Evolutionary conservation across 306 rosid genomes (phyloP).

Genomic region (Malus orientalis): DNA sequence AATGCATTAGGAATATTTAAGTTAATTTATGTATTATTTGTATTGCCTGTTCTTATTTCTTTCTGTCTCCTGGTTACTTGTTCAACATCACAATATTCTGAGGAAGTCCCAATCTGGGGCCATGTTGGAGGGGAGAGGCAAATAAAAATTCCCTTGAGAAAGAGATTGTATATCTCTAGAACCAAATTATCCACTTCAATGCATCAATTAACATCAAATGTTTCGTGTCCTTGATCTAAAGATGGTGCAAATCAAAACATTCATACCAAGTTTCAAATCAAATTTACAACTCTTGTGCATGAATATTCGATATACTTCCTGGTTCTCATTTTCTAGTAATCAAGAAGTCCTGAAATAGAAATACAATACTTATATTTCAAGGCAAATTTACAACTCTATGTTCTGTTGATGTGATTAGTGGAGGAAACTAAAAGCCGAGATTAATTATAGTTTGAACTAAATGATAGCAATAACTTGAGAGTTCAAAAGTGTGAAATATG

Average conservation of each 20-base stretch:
- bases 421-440: not conserved
- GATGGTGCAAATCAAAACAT: too few relatives aligned
- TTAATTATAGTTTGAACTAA: not conserved
- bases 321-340: too few relatives aligned
- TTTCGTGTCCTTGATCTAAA: too few relatives aligned
- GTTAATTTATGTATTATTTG: too few relatives aligned
- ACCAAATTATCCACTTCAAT: not conserved
- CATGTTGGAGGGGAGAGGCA: not conserved
- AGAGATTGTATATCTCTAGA: not conserved
- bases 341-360: not conserved
- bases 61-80: too few relatives aligned
- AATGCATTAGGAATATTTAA: too few relatives aligned
- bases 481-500: not conserved
- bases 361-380: not conserved
- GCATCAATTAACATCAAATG: too few relatives aligned
- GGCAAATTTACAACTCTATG: not conserved
- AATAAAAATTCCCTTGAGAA: not conserved
- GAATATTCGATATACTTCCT: too few relatives aligned
- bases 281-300: too few relatives aligned
- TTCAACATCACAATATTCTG: not conserved
- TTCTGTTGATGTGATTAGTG: not conserved
- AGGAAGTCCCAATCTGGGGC: not conserved
- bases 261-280: too few relatives aligned
- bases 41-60: too few relatives aligned
- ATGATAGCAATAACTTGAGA: not conserved